These are phyloP conservation scores for Climacium dendroides DNA, from an alignment of 225 moss, liverwort and hornwort species.

Conservation along the genomic window DNA sequence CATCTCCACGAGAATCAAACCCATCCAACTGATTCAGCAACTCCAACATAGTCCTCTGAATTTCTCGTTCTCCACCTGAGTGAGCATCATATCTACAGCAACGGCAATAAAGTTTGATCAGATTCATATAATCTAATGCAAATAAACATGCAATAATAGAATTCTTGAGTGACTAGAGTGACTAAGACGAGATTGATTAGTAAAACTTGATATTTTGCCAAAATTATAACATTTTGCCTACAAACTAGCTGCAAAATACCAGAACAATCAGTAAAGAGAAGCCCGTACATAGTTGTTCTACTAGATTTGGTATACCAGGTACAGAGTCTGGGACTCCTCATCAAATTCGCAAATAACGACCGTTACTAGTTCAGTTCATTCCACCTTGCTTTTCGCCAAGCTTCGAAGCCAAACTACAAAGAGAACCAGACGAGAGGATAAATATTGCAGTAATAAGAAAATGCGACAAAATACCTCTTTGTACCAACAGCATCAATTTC, in stretches of 20 bases:
- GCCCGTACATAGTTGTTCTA: neutral
- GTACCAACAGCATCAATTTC: constrained; percentile 88
- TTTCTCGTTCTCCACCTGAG: constrained; percentile 96
- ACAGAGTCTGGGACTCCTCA: neutral
- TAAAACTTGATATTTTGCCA: neutral
- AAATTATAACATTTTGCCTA: neutral
- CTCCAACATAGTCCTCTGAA: constrained; percentile 99
- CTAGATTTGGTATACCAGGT: neutral
- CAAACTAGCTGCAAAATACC: neutral
- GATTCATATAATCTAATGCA: neutral
- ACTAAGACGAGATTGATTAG: neutral
- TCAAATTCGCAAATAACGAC: neutral
- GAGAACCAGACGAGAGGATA: neutral
- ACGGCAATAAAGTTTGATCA: neutral
- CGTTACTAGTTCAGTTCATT: neutral
- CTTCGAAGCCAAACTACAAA: neutral
- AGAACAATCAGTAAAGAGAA: neutral
- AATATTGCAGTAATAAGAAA: neutral
- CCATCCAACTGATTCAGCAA: constrained; percentile 97
- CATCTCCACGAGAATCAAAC: constrained; percentile 89
- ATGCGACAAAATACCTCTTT: constrained; percentile 49
- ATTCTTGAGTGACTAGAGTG: neutral
- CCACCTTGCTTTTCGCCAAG: neutral
- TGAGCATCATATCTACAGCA: constrained; percentile 83
- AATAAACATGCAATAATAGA: neutral